Evolutionary conservation across 768 basidiomycete species (phyloP).

Genomic region (Mycena vitilis): DNA sequence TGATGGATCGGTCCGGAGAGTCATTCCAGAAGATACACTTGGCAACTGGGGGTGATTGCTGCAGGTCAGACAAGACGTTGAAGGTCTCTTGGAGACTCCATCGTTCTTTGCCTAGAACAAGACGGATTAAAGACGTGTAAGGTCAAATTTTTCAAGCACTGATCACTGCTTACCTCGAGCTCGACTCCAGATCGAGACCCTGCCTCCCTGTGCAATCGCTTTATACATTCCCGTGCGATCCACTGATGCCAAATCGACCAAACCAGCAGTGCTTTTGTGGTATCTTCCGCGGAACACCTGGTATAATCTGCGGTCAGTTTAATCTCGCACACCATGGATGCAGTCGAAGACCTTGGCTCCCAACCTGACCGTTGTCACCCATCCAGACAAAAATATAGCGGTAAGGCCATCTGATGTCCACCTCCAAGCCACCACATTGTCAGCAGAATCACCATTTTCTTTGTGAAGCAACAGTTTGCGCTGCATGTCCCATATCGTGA

Average conservation of each 20-base stretch:
- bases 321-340: not conserved
- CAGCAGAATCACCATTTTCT: not conserved
- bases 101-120: constrained; percentile 1
- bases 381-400: not conserved
- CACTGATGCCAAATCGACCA: not conserved
- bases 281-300: not conserved
- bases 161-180: not conserved
- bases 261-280: not conserved
- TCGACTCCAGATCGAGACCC: not conserved
- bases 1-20: not conserved
- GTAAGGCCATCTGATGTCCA: not conserved
- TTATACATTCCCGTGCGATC: not conserved
- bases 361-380: not conserved
- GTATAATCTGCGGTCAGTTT: not conserved
- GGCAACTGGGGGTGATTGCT: not conserved
- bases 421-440: not conserved
- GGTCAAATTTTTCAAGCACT: not conserved
- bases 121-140: not conserved
- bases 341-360: not conserved
- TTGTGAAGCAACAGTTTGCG: not conserved
- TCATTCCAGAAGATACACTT: not conserved
- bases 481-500: not conserved
- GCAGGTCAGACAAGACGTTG: not conserved
- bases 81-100: not conserved
- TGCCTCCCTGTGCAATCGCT: not conserved